Evolutionary conservation across 1,284 basidiomycete species (phyloP), one percentile per base, ranked within the genome.

Genomic region (Papiliotrema flavescens): DNA sequence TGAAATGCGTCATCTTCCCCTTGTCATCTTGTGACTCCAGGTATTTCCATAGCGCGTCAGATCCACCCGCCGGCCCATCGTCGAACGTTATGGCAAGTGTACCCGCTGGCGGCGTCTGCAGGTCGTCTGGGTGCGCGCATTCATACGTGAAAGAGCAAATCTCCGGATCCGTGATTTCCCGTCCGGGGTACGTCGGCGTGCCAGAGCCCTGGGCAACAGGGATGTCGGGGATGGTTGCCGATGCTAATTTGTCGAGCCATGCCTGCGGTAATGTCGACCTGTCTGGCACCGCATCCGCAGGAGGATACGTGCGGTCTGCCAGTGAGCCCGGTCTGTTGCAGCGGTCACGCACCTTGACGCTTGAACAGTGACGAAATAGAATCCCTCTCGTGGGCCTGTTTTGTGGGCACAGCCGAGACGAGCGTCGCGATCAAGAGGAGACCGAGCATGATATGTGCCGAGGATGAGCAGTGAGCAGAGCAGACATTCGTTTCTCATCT

Each of bases 1-100:
- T 73, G 67, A 83, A 84, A 69, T 83, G 82, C 20, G 82, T 83
- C 5, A 80, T 78, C 60, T 63, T 55, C 47, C 41, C 47, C 28
- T 80, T 78, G 57, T 81, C 70, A 59, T 80, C 74, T 60, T 81
- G 74, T 54, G 75, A 42, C 51, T 73, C 71, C 56, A 83, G 71
- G 64, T 80, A 82, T 59, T 77, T 64, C 64, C 82, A 78, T 34
- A 82, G 72, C n/a, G 64, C 61, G 8, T 78, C 76, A 6, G 79
- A 80, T 55, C 75, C 78, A 4, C 76, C 69, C 8, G 78, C 77
- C 11, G 82, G 81, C 24, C 81, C 80, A 60, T 81, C 80, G 61
- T 81, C 80, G 65, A 79, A 80, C 15, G 69, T 57, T 51, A 72
- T 69, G 9, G 71, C 70, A 23, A 74, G 59, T 23, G 61, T 56